Conservation (phyloP, 1,139 yeast genomes). For the Protomyces macrosporus region DNA sequence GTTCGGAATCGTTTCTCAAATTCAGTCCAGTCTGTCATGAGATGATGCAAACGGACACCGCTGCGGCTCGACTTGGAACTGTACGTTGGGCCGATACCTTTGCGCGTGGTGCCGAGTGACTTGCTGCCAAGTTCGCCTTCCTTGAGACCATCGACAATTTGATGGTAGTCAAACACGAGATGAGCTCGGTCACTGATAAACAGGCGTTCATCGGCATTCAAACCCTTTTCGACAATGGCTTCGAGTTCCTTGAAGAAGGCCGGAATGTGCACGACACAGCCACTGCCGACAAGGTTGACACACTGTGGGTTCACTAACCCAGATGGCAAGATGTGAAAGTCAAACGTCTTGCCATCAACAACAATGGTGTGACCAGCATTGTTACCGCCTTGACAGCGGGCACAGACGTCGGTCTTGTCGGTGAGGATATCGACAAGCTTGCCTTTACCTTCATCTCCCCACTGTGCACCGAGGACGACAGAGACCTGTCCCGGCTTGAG, state of each 20-base stretch:
- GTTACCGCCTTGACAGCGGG: slow-evolving; percentile 93
- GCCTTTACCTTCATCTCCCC: slow-evolving; percentile 98
- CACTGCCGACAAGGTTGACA: slow-evolving; percentile 84
- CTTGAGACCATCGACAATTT: slow-evolving; percentile 88
- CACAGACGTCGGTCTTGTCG: slow-evolving; percentile 91
- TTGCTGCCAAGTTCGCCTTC: slow-evolving; percentile 85
- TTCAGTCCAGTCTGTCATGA: slow-evolving; percentile 90
- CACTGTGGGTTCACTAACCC: slow-evolving; percentile 88
- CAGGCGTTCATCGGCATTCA: slow-evolving; percentile 70
- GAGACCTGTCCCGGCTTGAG: slow-evolving; percentile 20
- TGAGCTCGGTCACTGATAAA: slow-evolving; percentile 92
- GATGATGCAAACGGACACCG: slow-evolving; percentile 93
- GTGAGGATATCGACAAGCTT: slow-evolving; percentile 90
- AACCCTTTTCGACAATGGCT: slow-evolving; percentile 69
- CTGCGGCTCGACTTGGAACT: slow-evolving; percentile 96
- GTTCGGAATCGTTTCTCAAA: slow-evolving; percentile 74
- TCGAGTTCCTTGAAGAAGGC: slow-evolving; percentile 84
- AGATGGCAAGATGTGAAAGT: slow-evolving; percentile 97
- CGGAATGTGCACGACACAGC: slow-evolving; percentile 94
- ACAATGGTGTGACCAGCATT: slow-evolving; percentile 99
- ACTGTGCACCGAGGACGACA: slow-evolving; percentile 22
- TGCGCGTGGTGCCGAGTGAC: slow-evolving; percentile 97
- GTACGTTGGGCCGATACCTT: slow-evolving; percentile 98
- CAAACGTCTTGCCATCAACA: slow-evolving; percentile 79
- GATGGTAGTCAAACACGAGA: slow-evolving; percentile 95